phyloP scores from a whole-genome alignment of 495 filamentous ascomycete species.

The Tuber umbilicatum region DNA sequence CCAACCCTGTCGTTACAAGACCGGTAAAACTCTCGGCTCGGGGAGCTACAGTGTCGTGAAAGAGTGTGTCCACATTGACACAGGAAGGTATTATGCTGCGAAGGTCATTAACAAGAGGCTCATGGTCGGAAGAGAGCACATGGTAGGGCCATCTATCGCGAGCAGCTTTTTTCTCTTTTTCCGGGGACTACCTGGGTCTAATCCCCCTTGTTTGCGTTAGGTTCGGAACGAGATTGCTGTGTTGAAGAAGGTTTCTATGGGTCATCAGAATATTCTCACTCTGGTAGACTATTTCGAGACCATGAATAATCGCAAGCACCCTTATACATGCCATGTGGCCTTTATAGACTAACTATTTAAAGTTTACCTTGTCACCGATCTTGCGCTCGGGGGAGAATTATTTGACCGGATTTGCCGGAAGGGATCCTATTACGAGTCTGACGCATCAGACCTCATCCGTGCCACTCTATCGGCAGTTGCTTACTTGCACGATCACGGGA shows the following conservation, averaged over 20 bases:
- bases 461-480: conserved; percentile 94
- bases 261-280: conserved; percentile 94
- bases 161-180: not conserved
- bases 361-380: conserved; percentile 96
- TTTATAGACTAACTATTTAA: not conserved
- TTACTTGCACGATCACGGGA: conserved; percentile 96
- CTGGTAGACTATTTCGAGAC: conserved; percentile 99
- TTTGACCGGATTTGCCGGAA: conserved; percentile 98
- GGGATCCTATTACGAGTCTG: conserved; percentile 94
- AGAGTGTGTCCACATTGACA: conserved; percentile 98
- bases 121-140: conserved; percentile 96
- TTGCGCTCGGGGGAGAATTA: conserved; percentile 90
- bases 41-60: conserved; percentile 99
- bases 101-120: conserved; percentile 99
- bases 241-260: conserved; percentile 92
- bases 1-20: conserved; percentile 88
- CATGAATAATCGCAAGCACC: conserved; percentile 78
- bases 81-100: conserved; percentile 93
- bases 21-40: conserved; percentile 91
- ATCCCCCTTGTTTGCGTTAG: conserved; percentile 45
- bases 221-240: conserved; percentile 98
- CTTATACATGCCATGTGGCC: not conserved
- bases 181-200: not conserved
- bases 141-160: conserved; percentile 56
- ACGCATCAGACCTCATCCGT: conserved; percentile 90